A percentile compares a stretch with the other conserved stretches of the same genome.
Conservation (phyloP, 805 yeast genomes). For the Spathaspora boniae region DNA sequence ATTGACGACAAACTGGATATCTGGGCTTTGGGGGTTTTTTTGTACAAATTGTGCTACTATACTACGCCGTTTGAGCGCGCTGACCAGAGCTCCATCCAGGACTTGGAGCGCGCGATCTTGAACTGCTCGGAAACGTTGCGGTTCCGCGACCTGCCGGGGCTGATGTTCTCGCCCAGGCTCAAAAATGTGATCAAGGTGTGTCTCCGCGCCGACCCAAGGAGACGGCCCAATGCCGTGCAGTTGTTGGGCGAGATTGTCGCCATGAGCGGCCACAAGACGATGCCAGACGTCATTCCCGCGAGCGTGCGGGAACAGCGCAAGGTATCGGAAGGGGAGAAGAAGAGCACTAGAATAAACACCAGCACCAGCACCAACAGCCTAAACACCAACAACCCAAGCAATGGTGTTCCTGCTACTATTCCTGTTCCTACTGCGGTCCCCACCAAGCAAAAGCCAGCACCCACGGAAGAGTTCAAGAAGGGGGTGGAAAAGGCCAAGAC, state of each 20-base stretch:
- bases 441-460: constrained; percentile 3
- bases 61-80: constrained; percentile 76
- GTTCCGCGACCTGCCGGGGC: constrained; percentile 45
- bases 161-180: constrained; percentile 54
- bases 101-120: constrained; percentile 57
- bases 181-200: constrained; percentile 61
- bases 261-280: constrained; percentile 47
- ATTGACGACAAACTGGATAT: constrained; percentile 80
- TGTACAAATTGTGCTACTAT: constrained; percentile 75
- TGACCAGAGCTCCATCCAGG: constrained; percentile 31
- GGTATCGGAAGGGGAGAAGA: no score
- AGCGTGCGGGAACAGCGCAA: constrained; percentile 24
- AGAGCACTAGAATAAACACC: no score
- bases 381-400: constrained; percentile 4
- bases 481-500: constrained; percentile 1
- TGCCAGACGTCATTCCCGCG: constrained; percentile 41
- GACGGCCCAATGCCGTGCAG: constrained; percentile 73
- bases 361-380: background rate
- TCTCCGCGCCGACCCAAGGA: constrained; percentile 61
- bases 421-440: constrained; percentile 8
- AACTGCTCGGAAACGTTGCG: constrained; percentile 48
- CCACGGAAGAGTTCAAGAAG: background rate
- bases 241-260: constrained; percentile 63
- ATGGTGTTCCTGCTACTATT: no score
- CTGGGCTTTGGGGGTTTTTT: constrained; percentile 80